Evolutionary conservation across 2,329 filamentous ascomycete species (phyloP), one percentile per base, ranked within the genome.

Genomic region (Talaromyces rugulosus): DNA sequence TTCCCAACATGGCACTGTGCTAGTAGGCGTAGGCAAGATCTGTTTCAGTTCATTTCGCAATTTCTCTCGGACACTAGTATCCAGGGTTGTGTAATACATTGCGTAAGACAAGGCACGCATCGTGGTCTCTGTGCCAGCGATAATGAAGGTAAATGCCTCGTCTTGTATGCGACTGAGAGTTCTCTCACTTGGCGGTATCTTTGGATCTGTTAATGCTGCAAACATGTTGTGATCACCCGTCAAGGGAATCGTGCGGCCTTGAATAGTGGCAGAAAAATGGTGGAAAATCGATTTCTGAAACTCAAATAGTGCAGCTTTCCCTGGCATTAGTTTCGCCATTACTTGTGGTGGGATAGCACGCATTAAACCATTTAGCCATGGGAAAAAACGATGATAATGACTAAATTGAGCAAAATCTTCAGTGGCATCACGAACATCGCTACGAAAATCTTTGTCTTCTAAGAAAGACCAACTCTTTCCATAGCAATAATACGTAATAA

Each of bases 401-500:
- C 14, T 42, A 40, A n/a, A 11, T 5, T 55, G n/a, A 30, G 30
- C 30, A 9, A 44, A 31, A 4, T 66, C 66, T 2, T 68, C 62
- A 14, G 72, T 66, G 5, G 66, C 62, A n/a, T 67, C 55, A 63
- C 70, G 55, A 65, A 68, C 36, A 56, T 66, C 56, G 55, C 63
- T 33, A 57, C 68, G 64, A 47, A 71, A 73, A n/a, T 68, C 62
- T 4, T 68, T 66, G 9, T 69, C 58, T 1, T 74, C 69, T 0
- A 78, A 67, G 5, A 70, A 72, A n/a, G 70, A 63, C 31, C 68
- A 69, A 56, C 65, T 71, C 63, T 68, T 70, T 8, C 71, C 77
- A 36, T 76, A 78, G 18, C 68, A 71, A 55, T 78, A 78, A 18
- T 75, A 66, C 0, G 70, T 73, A 59, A 76, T 75, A 16, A 77